Evolutionary conservation across 106 monocot species (phyloP), one percentile per base, ranked within the genome.

Genomic region (Posidonia australis): DNA sequence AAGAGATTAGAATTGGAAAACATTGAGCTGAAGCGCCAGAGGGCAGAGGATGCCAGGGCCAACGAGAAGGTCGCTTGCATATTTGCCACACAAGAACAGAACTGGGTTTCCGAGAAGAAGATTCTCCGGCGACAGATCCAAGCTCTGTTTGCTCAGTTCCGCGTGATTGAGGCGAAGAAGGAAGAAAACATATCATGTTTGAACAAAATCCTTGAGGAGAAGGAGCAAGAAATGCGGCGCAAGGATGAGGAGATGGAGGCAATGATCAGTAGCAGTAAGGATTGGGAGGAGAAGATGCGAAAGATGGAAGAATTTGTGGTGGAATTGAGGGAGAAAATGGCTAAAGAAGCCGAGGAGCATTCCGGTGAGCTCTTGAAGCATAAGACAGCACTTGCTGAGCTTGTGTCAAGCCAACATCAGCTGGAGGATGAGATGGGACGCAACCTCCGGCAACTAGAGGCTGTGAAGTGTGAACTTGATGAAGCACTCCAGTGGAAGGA

Each of bases 11-110:
- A 79, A 67, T 12, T 30, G 21, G 77, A 83, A 46, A 62, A 82
- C 3, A 53, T 14, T 10, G 81, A 80, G 77, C 60, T 90, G 56
- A 84, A 74, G 67, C 65, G 36, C 48, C 67, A 68, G 53, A 57
- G 94, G 48, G 67, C 67, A 0, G 84, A 96, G 46, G 94, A 96
- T 24, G 90, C 90, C 20, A 87, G 68, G 79, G 90, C 90, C 17
- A 96, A 96, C 59, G 94, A 96, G 76, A 96, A 90, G 78, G 90
- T 87, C 2, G 82, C 82, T 0, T 48, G 74, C 56, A 86, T 96
- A 65, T 96, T 96, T 58, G 81, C 94, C 12, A 52, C 77, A 16
- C 96, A 81, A 16, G 87, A 98, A 36, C 90, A 87, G 71, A 69
- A 72, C 32, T 98, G 96, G 96, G 67, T 83, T 26, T 72, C 77